phyloP scores from a whole-genome alignment of 1,284 basidiomycete species.

The Afroboletus lepidellus region DNA sequence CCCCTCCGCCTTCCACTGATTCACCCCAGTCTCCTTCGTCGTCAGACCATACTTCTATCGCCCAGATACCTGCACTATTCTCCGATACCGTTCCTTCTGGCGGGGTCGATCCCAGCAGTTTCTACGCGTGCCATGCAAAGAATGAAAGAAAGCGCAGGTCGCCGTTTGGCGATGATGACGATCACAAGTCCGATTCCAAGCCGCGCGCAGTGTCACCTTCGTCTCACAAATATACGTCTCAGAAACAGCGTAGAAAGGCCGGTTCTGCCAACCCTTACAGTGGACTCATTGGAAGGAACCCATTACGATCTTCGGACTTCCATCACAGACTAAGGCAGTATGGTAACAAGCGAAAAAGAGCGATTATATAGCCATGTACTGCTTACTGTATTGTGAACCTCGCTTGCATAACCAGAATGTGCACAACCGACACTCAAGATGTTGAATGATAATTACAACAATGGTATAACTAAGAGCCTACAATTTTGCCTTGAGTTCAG shows the following conservation, averaged over 20 bases:
- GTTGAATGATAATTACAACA: too few relatives aligned
- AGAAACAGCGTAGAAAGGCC: slow-evolving; percentile 30
- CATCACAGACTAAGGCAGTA: slow-evolving; percentile 26
- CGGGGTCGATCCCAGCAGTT: slow-evolving; percentile 43
- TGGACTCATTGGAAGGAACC: slow-evolving; percentile 36
- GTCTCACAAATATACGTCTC: slow-evolving; percentile 23
- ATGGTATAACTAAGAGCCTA: slow-evolving; percentile 15
- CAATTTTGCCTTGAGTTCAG: slow-evolving; percentile 41
- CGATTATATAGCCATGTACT: slow-evolving; percentile 28
- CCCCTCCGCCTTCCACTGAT: slow-evolving; percentile 29
- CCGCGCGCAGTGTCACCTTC: slow-evolving; percentile 29
- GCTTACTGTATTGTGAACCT: slow-evolving; percentile 11
- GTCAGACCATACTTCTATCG: slow-evolving; percentile 20
- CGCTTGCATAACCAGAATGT: too few relatives aligned
- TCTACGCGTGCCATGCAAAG: slow-evolving; percentile 39
- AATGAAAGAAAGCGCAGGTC: slow-evolving; percentile 46
- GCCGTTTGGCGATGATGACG: slow-evolving; percentile 31
- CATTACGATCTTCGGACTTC: slow-evolving; percentile 31
- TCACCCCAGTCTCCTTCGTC: slow-evolving; percentile 25
- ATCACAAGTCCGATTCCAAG: slow-evolving; percentile 18
- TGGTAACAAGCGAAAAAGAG: slow-evolving; percentile 31
- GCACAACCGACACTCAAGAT: too few relatives aligned
- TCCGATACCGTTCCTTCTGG: slow-evolving; percentile 25
- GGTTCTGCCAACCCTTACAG: slow-evolving; percentile 37
- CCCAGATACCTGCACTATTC: slow-evolving; percentile 22